Conservation (phyloP, 108 stramenopile genomes). For the Nitzschia sp. region DNA sequence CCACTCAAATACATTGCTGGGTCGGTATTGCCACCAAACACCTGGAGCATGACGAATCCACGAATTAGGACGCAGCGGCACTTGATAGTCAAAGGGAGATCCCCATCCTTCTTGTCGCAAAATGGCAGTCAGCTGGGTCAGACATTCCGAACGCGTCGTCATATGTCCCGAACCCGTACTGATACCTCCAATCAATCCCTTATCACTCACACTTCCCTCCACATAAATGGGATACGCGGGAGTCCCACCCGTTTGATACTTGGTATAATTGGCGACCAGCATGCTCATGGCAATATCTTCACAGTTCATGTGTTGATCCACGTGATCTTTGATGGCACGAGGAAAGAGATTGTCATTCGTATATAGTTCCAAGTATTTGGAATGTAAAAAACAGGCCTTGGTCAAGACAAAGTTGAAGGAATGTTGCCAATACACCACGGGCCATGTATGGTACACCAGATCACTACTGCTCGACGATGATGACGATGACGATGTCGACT, state of each 20-base stretch:
- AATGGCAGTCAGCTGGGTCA: conserved; percentile 38
- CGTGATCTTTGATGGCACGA: conserved; percentile 50
- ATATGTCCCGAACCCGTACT: conserved; percentile 51
- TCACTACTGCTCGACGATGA: neutral
- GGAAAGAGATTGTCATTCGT: conserved; percentile 32
- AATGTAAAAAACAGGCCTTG: conserved; percentile 62
- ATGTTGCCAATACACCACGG: conserved; percentile 41
- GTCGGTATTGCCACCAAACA: conserved; percentile 42
- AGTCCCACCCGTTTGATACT: neutral
- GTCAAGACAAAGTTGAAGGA: conserved; percentile 57
- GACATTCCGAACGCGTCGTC: conserved; percentile 42
- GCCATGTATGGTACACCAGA: conserved; percentile 52
- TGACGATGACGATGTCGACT: too few species aligned
- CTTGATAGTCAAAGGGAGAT: conserved; percentile 31
- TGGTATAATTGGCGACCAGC: conserved; percentile 56
- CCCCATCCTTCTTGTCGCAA: conserved; percentile 38
- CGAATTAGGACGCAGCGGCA: conserved; percentile 31
- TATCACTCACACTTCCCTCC: conserved; percentile 46
- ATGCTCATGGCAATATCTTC: conserved; percentile 71
- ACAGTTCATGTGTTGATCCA: conserved; percentile 66
- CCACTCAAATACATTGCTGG: conserved; percentile 68
- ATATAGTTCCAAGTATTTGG: conserved; percentile 49
- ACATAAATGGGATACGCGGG: conserved; percentile 49
- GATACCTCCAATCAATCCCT: conserved; percentile 56
- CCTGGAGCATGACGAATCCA: conserved; percentile 44